Percentiles rank a stretch among this genome's conserved stretches.
phyloP scores from a whole-genome alignment of 129 eudicot genomes.

The Flaveria bidentis region DNA sequence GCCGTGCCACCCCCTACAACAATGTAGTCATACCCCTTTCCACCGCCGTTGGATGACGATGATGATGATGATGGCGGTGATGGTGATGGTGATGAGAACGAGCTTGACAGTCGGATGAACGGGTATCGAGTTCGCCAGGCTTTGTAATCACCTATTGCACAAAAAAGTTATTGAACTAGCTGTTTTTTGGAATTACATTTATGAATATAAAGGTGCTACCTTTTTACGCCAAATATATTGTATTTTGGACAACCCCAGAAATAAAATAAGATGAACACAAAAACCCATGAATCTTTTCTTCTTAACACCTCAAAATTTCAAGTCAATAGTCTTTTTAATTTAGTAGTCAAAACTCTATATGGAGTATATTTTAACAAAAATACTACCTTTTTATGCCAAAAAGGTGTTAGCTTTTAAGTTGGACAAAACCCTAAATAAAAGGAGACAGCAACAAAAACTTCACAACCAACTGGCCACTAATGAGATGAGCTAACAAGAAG shows the following conservation, averaged over 20 bases:
- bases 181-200: neutral
- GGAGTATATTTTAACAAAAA: neutral
- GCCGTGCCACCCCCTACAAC: conserved; percentile 97
- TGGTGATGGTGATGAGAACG: conserved; percentile 43
- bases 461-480: neutral
- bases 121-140: conserved; percentile 58
- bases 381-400: neutral
- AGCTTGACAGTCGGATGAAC: conserved; percentile 69
- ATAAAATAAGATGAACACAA: neutral
- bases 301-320: neutral
- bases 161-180: neutral
- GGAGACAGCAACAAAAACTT: neutral
- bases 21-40: conserved; percentile 68
- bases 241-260: neutral
- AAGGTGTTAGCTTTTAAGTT: neutral
- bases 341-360: no score
- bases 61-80: conserved; percentile 34
- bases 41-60: conserved; percentile 30
- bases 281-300: neutral
- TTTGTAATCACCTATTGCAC: conserved; percentile 34
- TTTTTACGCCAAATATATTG: conserved; percentile 5
- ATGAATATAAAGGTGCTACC: conserved; percentile 15
- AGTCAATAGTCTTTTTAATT: no score
- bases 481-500: neutral
- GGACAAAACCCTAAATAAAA: neutral